Conservation (phyloP, 768 basidiomycete species). For the Pulveroboletus frians region DNA sequence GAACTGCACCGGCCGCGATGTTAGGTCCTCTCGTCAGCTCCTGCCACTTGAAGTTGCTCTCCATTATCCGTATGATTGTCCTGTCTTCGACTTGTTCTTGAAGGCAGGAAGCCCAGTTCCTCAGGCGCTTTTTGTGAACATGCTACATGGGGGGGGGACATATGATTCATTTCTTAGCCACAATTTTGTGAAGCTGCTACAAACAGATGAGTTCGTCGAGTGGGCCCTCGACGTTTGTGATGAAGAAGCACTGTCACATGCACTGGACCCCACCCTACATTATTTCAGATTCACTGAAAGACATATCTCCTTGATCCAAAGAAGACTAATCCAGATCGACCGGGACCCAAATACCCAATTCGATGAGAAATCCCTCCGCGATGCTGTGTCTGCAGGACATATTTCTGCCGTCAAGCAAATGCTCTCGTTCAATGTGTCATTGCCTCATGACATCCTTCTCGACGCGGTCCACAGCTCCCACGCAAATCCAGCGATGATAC, state of each 20-base stretch:
- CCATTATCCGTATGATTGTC: rapidly evolving
- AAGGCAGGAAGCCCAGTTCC: not conserved
- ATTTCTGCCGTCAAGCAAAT: not conserved
- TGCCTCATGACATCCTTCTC: slow-evolving; percentile 9
- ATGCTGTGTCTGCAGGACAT: slow-evolving; percentile 1
- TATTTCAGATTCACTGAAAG: not conserved
- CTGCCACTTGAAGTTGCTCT: slow-evolving; percentile 2
- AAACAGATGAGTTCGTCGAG: slow-evolving; percentile 9
- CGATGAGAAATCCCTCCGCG: not conserved
- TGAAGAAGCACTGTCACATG: not conserved
- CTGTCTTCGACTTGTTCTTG: not conserved
- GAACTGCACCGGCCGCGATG: not conserved
- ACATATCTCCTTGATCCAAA: not conserved
- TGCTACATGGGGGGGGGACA: not conserved
- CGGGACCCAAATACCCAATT: not conserved
- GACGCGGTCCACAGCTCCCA: not conserved
- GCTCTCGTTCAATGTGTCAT: not conserved
- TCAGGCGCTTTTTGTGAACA: not conserved
- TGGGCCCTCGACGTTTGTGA: not conserved
- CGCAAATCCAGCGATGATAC: not conserved
- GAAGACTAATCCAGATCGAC: slow-evolving; percentile 4
- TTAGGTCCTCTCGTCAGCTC: not conserved
- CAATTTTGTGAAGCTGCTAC: not conserved
- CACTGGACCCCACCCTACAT: not conserved
- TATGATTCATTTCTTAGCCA: not conserved